Evolutionary conservation across 257 asterid species (phyloP), one percentile per base, ranked within the genome.

Genomic region (Ligustrum vulgare): DNA sequence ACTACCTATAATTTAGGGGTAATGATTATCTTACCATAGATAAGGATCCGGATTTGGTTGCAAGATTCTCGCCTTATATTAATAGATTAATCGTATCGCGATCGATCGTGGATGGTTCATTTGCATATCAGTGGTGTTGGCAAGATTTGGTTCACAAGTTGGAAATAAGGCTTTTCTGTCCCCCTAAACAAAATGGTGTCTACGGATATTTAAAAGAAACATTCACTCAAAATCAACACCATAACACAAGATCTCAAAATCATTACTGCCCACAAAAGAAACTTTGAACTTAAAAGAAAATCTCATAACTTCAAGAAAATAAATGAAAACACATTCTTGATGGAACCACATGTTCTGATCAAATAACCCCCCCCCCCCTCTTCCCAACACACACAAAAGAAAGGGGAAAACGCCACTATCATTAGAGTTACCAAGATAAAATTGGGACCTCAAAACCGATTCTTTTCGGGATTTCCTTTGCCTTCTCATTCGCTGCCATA

Each of bases 261-360:
- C 79, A 71, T 76, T 76, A 79, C 72, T 67, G 76, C 64, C 20
- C 72, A 63, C 69, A 69, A 69, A 28, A 28, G 28, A 65, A 74
- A 77, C 37, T 64, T 77, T 67, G 8, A 79, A 69, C 63, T 66
- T 37, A 22, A 72, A 66, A 72, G 13, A 54, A 75, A 77, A 77
- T 11, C 70, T 70, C 83, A 51, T 65, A 75, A 77, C 88, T 80
- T 82, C 86, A 90, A 92, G 89, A 86, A 81, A 79, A 51, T 77
- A 78, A 82, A 82, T 33, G 74, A 82, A 88, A 82, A 82, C 86
- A 72, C 83, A 81, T 83, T 87, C 93, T 86, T 86, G 84, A 87
- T 85, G 87, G 60, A 85, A 80, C 79, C 76, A 63, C 79, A 73
- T 71, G 79, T 67, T 77, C 87, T 70, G 76, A 64, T 69, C 76